These are phyloP conservation scores for Carex littledalei DNA, from an alignment of 176 grass and related monocot species.

Conservation along the genomic window DNA sequence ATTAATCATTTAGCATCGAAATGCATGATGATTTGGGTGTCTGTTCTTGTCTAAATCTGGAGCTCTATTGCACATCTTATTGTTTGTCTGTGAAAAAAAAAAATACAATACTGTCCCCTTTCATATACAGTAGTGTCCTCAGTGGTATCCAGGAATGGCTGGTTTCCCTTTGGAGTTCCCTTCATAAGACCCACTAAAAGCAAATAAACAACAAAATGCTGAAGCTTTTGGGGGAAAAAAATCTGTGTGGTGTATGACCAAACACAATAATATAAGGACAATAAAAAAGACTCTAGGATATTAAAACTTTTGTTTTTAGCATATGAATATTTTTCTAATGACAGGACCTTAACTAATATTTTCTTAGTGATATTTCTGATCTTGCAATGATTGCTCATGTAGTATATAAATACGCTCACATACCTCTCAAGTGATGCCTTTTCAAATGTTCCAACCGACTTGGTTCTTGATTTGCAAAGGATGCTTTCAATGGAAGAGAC, in stretches of 20 bases:
- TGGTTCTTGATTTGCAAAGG: conserved; percentile 76
- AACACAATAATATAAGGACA: neutral
- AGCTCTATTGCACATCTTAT: neutral
- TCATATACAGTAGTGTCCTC: neutral
- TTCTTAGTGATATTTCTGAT: conserved; percentile 14
- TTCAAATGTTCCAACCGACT: conserved; percentile 63
- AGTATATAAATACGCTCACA: conserved; percentile 88
- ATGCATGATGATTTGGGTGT: conserved; percentile 6
- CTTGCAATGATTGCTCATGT: conserved; percentile 21
- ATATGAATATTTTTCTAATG: neutral
- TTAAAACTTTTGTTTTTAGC: neutral
- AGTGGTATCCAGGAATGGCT: neutral
- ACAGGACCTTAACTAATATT: conserved; percentile 4
- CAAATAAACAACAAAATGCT: neutral
- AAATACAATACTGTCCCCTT: neutral
- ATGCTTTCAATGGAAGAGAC: conserved; percentile 79
- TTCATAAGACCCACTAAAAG: neutral
- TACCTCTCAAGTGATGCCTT: conserved; percentile 93
- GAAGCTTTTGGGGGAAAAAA: neutral
- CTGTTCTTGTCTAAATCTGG: neutral
- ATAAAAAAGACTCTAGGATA: neutral
- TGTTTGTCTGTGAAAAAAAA: conserved; percentile 7
- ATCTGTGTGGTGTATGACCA: neutral
- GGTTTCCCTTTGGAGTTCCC: neutral
- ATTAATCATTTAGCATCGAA: neutral